Evolutionary conservation across 768 basidiomycete genomes (phyloP).

Genomic region (Leccinum arenicola): DNA sequence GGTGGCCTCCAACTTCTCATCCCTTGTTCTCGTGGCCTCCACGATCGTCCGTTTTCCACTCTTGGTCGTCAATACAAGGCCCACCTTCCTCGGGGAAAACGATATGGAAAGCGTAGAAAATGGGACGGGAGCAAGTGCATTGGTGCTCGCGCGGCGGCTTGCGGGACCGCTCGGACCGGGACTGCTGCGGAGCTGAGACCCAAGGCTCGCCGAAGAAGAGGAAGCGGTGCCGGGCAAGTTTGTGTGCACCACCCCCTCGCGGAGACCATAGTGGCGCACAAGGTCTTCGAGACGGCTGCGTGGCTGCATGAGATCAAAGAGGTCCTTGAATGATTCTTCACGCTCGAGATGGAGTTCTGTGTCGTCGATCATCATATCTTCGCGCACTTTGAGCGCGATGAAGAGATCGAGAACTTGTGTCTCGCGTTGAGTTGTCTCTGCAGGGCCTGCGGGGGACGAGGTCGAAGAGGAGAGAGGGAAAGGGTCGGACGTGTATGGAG

Average conservation of each 20-base stretch:
- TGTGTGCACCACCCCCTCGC: slow-evolving; percentile 34
- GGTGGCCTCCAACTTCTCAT: slow-evolving; percentile 55
- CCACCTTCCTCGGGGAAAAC: slow-evolving; percentile 40
- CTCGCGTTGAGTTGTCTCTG: slow-evolving; percentile 63
- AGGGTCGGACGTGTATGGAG: slow-evolving; percentile 75
- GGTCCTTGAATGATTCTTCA: slow-evolving; percentile 73
- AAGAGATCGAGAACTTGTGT: slow-evolving; percentile 74
- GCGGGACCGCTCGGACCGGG: slow-evolving; percentile 13
- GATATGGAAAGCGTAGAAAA: slow-evolving; percentile 39
- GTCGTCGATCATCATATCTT: slow-evolving; percentile 77
- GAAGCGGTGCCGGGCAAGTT: slow-evolving; percentile 1
- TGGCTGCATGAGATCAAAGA: slow-evolving; percentile 78
- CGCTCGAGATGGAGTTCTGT: slow-evolving; percentile 71
- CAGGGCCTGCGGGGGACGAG: slow-evolving; percentile 19
- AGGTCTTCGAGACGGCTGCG: slow-evolving; percentile 76
- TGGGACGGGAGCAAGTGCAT: slow-evolving; percentile 21
- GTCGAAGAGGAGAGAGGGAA: slow-evolving; percentile 52
- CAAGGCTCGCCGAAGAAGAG: slow-evolving; percentile 3
- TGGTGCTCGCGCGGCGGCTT: background rate
- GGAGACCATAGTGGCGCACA: slow-evolving; percentile 43
- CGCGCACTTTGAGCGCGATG: slow-evolving; percentile 75
- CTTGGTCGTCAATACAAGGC: slow-evolving; percentile 32
- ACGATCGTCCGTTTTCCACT: slow-evolving; percentile 52
- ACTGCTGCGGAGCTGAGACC: background rate
- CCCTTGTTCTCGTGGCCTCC: slow-evolving; percentile 45